These are phyloP conservation scores for Mycena belliarum DNA, from an alignment of 768 basidiomycete genomes.

Conservation along the genomic window DNA sequence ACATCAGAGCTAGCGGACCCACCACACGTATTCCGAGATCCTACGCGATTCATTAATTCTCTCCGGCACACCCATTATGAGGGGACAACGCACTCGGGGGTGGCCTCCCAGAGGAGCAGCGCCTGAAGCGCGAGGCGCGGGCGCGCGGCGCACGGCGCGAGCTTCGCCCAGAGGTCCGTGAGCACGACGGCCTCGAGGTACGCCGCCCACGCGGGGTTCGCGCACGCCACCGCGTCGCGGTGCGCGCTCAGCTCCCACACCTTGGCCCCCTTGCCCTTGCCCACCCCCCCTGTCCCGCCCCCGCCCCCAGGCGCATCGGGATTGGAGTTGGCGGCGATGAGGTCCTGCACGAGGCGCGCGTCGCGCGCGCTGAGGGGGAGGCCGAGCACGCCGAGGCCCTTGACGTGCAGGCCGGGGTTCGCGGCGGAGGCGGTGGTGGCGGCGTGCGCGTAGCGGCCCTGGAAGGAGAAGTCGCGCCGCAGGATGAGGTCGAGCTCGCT, in stretches of 20 bases:
- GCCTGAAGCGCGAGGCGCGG: conserved; percentile 13
- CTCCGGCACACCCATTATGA: not conserved
- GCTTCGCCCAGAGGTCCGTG: conserved; percentile 20
- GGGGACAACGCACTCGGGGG: conserved; percentile 16
- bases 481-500: conserved; percentile 18
- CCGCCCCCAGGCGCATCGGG: no score
- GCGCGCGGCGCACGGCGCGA: conserved; percentile 13
- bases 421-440: conserved; percentile 17
- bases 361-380: conserved; percentile 22
- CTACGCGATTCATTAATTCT: not conserved
- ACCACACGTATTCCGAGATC: conserved; percentile 19
- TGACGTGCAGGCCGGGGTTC: conserved; percentile 20
- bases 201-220: conserved; percentile 20
- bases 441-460: conserved; percentile 20
- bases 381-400: conserved; percentile 20
- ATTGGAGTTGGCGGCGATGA: not conserved
- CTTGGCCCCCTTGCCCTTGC: no score
- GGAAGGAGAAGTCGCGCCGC: conserved; percentile 22
- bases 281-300: no score
- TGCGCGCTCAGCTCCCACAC: conserved; percentile 19
- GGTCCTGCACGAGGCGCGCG: conserved; percentile 14
- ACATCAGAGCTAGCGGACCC: no score
- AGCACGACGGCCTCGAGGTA: conserved; percentile 21
- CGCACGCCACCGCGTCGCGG: conserved; percentile 12
- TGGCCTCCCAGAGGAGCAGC: conserved; percentile 19